These are phyloP conservation scores for Biancaea sappan DNA, from an alignment of 306 rosid genomes.

Conservation along the genomic window DNA sequence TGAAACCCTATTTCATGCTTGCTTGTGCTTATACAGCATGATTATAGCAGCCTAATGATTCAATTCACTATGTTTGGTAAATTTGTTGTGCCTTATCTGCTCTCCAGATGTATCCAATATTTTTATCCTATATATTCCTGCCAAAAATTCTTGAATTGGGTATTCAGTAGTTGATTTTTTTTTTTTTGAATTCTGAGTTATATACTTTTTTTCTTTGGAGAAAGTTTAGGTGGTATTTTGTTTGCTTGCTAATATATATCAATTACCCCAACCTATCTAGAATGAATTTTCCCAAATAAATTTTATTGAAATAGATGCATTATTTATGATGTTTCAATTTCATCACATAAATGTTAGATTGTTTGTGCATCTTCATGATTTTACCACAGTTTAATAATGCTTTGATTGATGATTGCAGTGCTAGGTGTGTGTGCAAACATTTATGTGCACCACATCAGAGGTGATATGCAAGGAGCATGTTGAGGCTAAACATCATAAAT, in stretches of 20 bases:
- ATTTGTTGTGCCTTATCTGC: neutral
- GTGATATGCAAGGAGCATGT: slow-evolving; percentile 91
- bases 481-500: slow-evolving; percentile 83
- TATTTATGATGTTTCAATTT: neutral
- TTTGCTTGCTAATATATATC: neutral
- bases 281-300: neutral
- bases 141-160: neutral
- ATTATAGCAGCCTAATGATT: neutral
- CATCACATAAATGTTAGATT: neutral
- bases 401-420: slow-evolving; percentile 60
- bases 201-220: too few relatives aligned
- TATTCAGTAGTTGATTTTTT: neutral
- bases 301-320: neutral
- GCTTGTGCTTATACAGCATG: neutral
- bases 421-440: slow-evolving; percentile 94
- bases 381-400: neutral
- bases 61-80: neutral
- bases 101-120: neutral
- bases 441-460: slow-evolving; percentile 84
- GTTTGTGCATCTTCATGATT: neutral
- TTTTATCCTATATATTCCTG: neutral
- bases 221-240: neutral
- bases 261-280: neutral
- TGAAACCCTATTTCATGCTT: neutral
- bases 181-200: neutral